phyloP scores from a whole-genome alignment of 78 protist genomes.

The Anaeramoeba flamelloides region DNA sequence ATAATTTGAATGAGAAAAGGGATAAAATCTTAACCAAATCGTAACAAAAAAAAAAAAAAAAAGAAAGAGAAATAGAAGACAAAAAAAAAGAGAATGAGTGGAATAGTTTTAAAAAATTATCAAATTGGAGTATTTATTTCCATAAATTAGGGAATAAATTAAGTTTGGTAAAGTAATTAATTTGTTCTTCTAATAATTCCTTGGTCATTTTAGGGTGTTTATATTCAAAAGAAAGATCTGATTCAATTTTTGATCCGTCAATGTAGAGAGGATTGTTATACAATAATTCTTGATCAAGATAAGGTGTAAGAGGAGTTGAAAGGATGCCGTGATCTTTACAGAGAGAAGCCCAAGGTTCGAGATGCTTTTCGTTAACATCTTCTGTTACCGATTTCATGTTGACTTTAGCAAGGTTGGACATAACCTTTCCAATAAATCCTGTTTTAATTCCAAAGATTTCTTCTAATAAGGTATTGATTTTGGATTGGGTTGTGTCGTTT shows the following conservation, averaged over 20 bases:
- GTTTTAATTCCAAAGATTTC: conserved; percentile 65
- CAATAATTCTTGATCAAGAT: conserved; percentile 67
- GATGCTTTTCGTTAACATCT: conserved; percentile 68
- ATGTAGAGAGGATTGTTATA: conserved; percentile 50
- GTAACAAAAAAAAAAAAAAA: too few relatives aligned
- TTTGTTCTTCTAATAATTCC: too few relatives aligned
- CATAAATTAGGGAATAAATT: too few relatives aligned
- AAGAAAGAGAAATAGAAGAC: too few relatives aligned
- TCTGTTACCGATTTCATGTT: conserved; percentile 37
- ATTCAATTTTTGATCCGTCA: conserved; percentile 60
- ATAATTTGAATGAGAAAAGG: too few relatives aligned
- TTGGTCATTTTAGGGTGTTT: conserved; percentile 37
- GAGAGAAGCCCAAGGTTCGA: conserved; percentile 75
- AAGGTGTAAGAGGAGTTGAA: conserved; percentile 74
- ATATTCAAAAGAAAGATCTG: conserved; percentile 58
- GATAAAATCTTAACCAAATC: too few relatives aligned
- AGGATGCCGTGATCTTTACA: conserved; percentile 34
- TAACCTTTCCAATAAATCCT: conserved; percentile 39
- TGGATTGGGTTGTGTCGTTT: conserved; percentile 35
- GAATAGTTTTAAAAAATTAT: too few relatives aligned
- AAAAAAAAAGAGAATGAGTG: too few relatives aligned
- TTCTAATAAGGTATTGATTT: conserved; percentile 39
- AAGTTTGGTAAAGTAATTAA: too few relatives aligned
- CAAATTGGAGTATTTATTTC: too few relatives aligned
- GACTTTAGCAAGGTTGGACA: conserved; percentile 49